Evolutionary conservation across 2,329 filamentous ascomycete genomes (phyloP), one percentile per base, ranked within the genome.

Genomic region (Penicillium vulpinum): DNA sequence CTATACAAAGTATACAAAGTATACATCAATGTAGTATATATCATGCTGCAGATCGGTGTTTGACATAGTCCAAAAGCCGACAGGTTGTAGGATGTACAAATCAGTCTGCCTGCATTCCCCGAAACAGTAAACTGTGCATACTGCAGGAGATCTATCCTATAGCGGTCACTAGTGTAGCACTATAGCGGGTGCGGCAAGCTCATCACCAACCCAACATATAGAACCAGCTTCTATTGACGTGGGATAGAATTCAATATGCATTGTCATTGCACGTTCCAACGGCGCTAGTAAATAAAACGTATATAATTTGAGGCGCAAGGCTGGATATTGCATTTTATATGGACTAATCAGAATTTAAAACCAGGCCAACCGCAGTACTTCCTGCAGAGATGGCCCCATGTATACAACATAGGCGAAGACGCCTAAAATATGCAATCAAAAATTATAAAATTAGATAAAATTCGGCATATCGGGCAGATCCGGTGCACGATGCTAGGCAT

Each of bases 81-180:
- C 16, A 6, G 22, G 3, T n/a, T 24, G 22, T 22, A 11, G 18
- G 18, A 13, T 26, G 24, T 18, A 48, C 50, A 10, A 54, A 54
- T 54, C 39, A 33, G 51, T 49, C 51, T 18, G 8, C 36, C 24
- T 44, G 55, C 55, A 57, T 57, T 13, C 6, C 50, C 36, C 45
- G 39, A 45, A 36, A 55, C 39, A 50, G 51, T 40, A 22, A 40
- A 26, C 24, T 33, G 13, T 55, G 39, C 54, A 52, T 39, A 22
- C 39, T 49, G 51, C 55, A 55, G 55, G 51, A 44, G 44, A 49
- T 57, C 44, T 28, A 44, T 50, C 55, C 54, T 45, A 44, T 51
- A 44, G 49, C 8, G 49, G 49, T 51, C 26, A 26, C 28, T 48
- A 53, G 18, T 24, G 33, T 29, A 29, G 22, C 51, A 33, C 43